Base-by-base conservation (phyloP, 2,329 filamentous ascomycete genomes). In the Colletotrichum spaethianum region DNA sequence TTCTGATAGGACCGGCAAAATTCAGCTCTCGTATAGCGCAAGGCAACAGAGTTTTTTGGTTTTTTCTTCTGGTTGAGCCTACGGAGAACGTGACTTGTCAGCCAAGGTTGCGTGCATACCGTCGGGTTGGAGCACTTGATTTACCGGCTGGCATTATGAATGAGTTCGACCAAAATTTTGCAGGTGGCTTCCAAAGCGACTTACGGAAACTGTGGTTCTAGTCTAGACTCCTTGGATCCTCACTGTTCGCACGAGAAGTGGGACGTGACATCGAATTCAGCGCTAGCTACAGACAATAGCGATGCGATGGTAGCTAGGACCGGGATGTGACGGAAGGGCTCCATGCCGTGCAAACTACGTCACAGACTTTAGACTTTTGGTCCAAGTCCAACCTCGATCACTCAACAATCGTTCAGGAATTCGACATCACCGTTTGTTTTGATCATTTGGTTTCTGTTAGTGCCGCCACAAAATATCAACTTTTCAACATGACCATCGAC, bases 281-380 rank as follows among this genome's bases (percentile, higher is more conserved):
- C 50, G 36, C 33, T 57, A 23, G 31, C 31, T 18, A 31, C 12
- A 7, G 36, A 40, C 33, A 23, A 18, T 33, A 18, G 14, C 16
- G 1, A 18, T 11, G 14, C 16, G 1, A 18, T 11, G 46, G 46
- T 53, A 36, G 33, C 46, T 28, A 40, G 53, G 44, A 31, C 44
- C 67, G 53, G 61, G 53, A 52, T 60, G 20, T 40, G 18, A 28
- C 38, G 33, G n/a, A 56, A n/a, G 2, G 11, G 33, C 3, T 4
- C 12, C 12, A n/a, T 16, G 53, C n/a, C 12, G n/a, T 38, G 12
- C 31, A 23, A n/a, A 60, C 63, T 56, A 70, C 67, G 63, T 70
- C 67, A 67, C 46, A 2, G 4, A 40, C 23, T 18, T 6, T 16
- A 2, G 52, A 38, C 18, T n/a, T 20, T n/a, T 11, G 8, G 23